Conservation (phyloP, 208 protist genomes). For the Zelonia costaricensis region DNA sequence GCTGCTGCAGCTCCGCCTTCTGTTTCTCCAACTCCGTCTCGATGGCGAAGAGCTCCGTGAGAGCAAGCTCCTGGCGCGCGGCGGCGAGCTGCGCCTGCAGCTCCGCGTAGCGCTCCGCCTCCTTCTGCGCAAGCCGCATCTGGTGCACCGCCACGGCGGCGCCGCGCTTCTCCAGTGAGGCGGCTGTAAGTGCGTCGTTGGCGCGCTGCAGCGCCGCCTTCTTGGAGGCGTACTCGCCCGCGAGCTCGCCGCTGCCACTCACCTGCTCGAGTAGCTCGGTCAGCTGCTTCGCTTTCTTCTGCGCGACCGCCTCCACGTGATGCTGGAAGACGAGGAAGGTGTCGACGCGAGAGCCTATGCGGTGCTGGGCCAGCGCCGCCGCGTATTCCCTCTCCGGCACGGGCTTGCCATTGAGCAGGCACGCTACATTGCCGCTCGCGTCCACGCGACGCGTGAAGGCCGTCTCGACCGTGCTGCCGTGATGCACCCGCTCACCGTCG, state of each 20-base stretch:
- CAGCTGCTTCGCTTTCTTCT: conserved; percentile 94
- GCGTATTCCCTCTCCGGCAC: conserved; percentile 88
- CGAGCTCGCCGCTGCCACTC: conserved; percentile 92
- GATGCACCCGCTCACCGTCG: conserved; percentile 5
- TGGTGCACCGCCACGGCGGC: conserved; percentile 92
- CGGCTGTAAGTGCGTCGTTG: conserved; percentile 76
- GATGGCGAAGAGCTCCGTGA: conserved; percentile 92
- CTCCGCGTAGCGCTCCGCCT: conserved; percentile 92
- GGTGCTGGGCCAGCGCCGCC: conserved; percentile 60
- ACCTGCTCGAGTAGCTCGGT: conserved; percentile 97
- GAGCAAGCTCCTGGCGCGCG: conserved; percentile 63
- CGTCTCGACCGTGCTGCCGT: conserved; percentile 41
- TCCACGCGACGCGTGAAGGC: conserved; percentile 81
- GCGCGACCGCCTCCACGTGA: conserved; percentile 95
- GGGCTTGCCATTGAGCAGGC: conserved; percentile 77
- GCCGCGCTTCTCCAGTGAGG: conserved; percentile 89
- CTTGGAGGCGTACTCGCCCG: conserved; percentile 92
- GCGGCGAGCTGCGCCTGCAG: conserved; percentile 44
- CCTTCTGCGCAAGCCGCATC: conserved; percentile 95
- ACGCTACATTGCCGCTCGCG: conserved; percentile 47
- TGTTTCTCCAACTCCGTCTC: conserved; percentile 76
- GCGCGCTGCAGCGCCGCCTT: conserved; percentile 69
- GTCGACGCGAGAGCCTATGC: conserved; percentile 88
- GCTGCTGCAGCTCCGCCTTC: conserved; percentile 61
- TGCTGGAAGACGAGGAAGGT: conserved; percentile 98